Evolutionary conservation across 1,139 yeast genomes (phyloP).

Genomic region (Yamadazyma membranifaciens): DNA sequence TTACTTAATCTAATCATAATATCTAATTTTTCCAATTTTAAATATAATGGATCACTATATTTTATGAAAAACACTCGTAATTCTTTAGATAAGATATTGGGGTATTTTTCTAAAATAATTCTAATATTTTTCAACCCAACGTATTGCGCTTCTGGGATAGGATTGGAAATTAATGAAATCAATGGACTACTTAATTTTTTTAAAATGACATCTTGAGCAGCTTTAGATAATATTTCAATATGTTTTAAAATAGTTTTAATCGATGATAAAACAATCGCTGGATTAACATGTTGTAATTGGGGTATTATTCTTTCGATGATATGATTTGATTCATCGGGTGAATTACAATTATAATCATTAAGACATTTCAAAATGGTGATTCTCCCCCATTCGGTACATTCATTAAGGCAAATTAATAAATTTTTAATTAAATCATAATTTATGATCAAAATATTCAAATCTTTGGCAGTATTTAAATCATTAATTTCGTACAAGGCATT

Average conservation of each 20-base stretch:
- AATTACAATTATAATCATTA: slow-evolving; percentile 61
- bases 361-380: slow-evolving; percentile 83
- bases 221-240: slow-evolving; percentile 44
- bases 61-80: slow-evolving; percentile 89
- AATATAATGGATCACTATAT: slow-evolving; percentile 90
- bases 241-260: slow-evolving; percentile 81
- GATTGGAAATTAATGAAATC: slow-evolving; percentile 81
- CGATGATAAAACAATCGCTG: slow-evolving; percentile 88
- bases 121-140: slow-evolving; percentile 92
- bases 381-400: slow-evolving; percentile 99
- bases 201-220: slow-evolving; percentile 42
- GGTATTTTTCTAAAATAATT: slow-evolving; percentile 86
- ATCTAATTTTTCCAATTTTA: slow-evolving; percentile 90
- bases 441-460: slow-evolving; percentile 35
- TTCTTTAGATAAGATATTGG: slow-evolving; percentile 74
- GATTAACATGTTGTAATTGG: slow-evolving; percentile 95
- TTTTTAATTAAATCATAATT: slow-evolving; percentile 53
- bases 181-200: slow-evolving; percentile 87
- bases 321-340: slow-evolving; percentile 70
- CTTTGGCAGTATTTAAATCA: slow-evolving; percentile 56
- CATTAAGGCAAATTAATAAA: slow-evolving; percentile 81
- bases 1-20: slow-evolving; percentile 83
- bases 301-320: slow-evolving; percentile 91
- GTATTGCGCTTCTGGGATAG: slow-evolving; percentile 91
- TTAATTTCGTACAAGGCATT: slow-evolving; percentile 82